Base-by-base conservation (phyloP, 176 grass and related monocot species). In the Cenchrus americanus region DNA sequence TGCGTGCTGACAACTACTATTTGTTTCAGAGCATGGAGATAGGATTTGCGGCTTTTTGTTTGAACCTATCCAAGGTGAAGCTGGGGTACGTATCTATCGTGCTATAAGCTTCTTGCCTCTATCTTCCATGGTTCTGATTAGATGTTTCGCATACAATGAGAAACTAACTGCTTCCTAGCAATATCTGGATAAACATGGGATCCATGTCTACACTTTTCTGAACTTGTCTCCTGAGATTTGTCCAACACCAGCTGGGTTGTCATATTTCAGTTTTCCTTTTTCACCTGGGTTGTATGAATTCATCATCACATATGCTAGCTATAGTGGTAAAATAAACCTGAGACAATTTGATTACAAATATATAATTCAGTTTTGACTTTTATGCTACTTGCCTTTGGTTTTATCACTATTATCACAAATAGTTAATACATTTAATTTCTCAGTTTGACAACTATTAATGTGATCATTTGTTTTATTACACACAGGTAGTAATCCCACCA, bases 41-140 rank as follows among this genome's bases (percentile, higher is more conserved):
- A 65, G 19, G 59, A 92, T 98, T 71, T 98, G 96, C 5, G 87
- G 91, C 22, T 98, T 98, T 95, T 58, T 98, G 49, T 98, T 98
- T 81, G 96, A 98, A 91, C 96, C 96, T 60, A 95, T 98, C 77
- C 96, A 98, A 94, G 96, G 96, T 84, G 96, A 98, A 86, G 96
- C 96, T 69, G 96, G 96, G 86, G 96, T 98, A 95, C 22, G 85
- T 81, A 61, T 87, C 13, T 80, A 66, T 50, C 27, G 19, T 44
- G 73, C 42, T 60, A 50, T 19, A 84, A 61, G 10, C 17, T 37
- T 3, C 34, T 37, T 37, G 34, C 34, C 34, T 85, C 23, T 73
- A 15, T 12, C 13, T 72, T 72, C 54, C 22, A 18, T 22, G 3
- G 37, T 81, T 53, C 5, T 77, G 4, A 37, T 19, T 48, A 43